Evolutionary conservation across 305 asterid genomes (phyloP).

Genomic region (Rubia balearica): DNA sequence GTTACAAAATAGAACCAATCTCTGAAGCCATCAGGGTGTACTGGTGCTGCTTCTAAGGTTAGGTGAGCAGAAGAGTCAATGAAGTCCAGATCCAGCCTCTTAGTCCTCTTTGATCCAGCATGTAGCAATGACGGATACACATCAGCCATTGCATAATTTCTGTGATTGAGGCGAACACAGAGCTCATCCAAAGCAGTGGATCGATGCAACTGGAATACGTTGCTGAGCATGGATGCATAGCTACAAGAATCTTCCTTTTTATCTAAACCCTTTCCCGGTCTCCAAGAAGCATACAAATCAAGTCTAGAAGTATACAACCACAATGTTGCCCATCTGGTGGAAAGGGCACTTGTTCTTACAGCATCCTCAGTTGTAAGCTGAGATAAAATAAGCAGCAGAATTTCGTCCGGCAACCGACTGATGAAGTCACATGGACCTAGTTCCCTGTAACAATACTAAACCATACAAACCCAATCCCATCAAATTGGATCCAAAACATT

Average conservation of each 20-base stretch:
- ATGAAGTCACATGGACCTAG: not conserved
- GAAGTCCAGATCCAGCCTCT: not conserved
- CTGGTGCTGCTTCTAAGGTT: not conserved
- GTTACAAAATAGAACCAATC: not conserved
- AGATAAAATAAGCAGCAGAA: not conserved
- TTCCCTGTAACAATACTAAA: not conserved
- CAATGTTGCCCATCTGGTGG: not conserved
- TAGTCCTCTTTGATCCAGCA: not conserved
- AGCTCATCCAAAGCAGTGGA: slow-evolving; percentile 5
- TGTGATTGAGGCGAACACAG: not conserved
- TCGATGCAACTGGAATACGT: not conserved
- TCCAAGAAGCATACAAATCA: not conserved
- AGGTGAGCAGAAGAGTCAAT: not conserved
- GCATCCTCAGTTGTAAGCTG: not conserved
- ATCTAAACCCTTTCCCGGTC: not conserved
- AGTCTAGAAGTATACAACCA: slow-evolving; percentile 3
- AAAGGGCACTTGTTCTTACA: slow-evolving; percentile 1
- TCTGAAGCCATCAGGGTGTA: not conserved
- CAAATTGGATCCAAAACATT: not conserved
- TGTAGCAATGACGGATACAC: not conserved
- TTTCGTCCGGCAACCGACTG: slow-evolving; percentile 2
- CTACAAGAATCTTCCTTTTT: not conserved
- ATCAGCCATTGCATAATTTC: not conserved
- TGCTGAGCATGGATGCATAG: not conserved
- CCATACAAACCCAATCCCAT: not conserved